Conservation (phyloP, 305 asterid genomes). For the Caryopteris hybrid region DNA sequence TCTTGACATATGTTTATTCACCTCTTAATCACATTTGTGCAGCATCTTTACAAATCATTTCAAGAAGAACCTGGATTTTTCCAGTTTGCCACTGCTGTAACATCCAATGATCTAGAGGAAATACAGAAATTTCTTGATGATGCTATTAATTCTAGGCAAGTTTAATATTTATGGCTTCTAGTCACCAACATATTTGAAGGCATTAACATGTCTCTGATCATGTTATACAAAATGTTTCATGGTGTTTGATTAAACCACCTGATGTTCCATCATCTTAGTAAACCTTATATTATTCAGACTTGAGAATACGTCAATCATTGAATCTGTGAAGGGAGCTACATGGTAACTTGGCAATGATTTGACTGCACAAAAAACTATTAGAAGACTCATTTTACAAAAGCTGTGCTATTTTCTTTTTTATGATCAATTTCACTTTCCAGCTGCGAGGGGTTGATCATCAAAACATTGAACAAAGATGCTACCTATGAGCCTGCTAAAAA, state of each 20-base stretch:
- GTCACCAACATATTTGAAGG: not conserved
- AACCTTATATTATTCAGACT: too few species aligned
- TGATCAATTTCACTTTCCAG: constrained; percentile 35
- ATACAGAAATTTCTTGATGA: constrained; percentile 87
- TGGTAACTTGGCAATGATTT: constrained; percentile 6
- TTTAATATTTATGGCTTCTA: constrained; percentile 7
- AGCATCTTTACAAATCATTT: constrained; percentile 83
- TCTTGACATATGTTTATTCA: constrained; percentile 5
- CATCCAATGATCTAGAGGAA: constrained; percentile 91
- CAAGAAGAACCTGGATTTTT: constrained; percentile 73
- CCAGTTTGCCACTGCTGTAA: constrained; percentile 75
- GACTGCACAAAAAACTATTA: not conserved
- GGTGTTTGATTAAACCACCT: too few species aligned
- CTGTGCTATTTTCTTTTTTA: constrained; percentile 9
- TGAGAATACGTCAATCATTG: too few species aligned
- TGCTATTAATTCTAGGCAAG: constrained; percentile 78
- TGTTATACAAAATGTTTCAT: too few species aligned
- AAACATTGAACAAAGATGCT: constrained; percentile 83
- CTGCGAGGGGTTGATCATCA: constrained; percentile 89
- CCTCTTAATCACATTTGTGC: constrained; percentile 27
- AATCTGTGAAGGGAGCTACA: too few species aligned
- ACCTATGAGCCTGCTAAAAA: constrained; percentile 96
- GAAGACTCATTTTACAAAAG: not conserved
- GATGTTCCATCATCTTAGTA: too few species aligned
- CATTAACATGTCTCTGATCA: too few species aligned